A percentile compares a stretch with the other conserved stretches of the same genome.
phyloP scores from a whole-genome alignment of 306 rosid species.

The Cicer cuneatum region DNA sequence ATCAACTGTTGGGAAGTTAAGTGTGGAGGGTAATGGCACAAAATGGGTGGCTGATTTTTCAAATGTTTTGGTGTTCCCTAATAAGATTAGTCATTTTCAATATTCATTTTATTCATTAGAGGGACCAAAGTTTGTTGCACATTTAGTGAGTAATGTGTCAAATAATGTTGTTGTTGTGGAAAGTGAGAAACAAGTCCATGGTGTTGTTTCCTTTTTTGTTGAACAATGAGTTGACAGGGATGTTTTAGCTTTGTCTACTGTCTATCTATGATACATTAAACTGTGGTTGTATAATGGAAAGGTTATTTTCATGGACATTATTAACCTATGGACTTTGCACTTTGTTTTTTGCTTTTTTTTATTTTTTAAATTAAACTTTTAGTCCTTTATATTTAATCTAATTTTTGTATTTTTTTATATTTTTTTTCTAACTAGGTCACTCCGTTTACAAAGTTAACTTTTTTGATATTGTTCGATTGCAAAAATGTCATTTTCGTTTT shows the following conservation, averaged over 20 bases:
- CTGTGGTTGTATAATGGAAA: neutral
- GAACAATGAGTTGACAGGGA: constrained; percentile 31
- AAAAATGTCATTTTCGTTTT: no score
- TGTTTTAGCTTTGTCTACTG: neutral
- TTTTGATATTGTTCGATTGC: no score
- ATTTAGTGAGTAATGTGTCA: constrained; percentile 59
- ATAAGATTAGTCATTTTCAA: constrained; percentile 54
- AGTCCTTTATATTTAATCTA: no score
- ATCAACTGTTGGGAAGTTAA: constrained; percentile 58
- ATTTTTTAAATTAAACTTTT: no score
- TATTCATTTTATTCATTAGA: constrained; percentile 55
- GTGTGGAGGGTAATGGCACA: constrained; percentile 51
- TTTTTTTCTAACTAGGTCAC: no score
- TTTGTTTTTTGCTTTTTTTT: neutral
- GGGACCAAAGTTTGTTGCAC: constrained; percentile 47
- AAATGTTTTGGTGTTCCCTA: constrained; percentile 54
- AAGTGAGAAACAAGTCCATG: constrained; percentile 42
- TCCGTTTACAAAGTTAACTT: no score
- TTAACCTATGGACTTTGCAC: neutral
- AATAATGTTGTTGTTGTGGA: constrained; percentile 60
- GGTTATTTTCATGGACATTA: neutral
- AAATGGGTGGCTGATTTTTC: constrained; percentile 68
- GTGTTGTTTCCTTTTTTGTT: constrained; percentile 42
- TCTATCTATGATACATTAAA: neutral
- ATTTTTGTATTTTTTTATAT: no score